Evolutionary conservation across 164 flowering plant genomes (phyloP).

Genomic region (Vitis vinifera): DNA sequence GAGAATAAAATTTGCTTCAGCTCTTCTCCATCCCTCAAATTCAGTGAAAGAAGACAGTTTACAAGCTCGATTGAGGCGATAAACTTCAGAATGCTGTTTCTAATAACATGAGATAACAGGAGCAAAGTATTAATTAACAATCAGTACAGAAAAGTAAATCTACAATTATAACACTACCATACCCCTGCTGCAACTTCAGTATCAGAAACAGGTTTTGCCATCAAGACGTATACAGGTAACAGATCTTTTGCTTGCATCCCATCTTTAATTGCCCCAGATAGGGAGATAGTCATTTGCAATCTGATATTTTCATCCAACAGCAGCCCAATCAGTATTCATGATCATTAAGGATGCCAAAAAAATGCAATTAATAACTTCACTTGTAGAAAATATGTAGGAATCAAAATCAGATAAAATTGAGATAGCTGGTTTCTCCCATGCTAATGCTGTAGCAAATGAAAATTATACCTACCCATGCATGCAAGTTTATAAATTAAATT

Average conservation of each 20-base stretch:
- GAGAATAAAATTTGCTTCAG: slow-evolving; percentile 21
- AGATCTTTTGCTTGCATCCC: slow-evolving; percentile 4
- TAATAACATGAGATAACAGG: neutral
- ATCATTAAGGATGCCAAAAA: neutral
- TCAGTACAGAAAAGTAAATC: neutral
- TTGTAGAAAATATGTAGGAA: neutral
- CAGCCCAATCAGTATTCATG: neutral
- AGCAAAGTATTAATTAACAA: neutral
- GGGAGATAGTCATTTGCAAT: slow-evolving; percentile 14
- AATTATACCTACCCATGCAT: neutral
- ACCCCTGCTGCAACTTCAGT: slow-evolving; percentile 11
- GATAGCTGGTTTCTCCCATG: neutral
- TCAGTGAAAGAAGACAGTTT: slow-evolving; percentile 7
- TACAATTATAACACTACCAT: neutral
- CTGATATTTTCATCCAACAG: slow-evolving; percentile 2
- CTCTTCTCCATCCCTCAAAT: slow-evolving; percentile 14
- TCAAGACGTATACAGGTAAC: slow-evolving; percentile 15
- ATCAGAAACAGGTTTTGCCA: slow-evolving; percentile 14
- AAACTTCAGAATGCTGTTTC: slow-evolving; percentile 47
- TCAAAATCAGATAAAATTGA: neutral
- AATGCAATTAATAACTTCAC: neutral
- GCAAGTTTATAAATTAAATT: neutral
- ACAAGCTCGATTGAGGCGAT: slow-evolving; percentile 25
- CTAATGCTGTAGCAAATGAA: neutral
- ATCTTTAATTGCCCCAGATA: slow-evolving; percentile 11